Conservation (phyloP, 306 rosid genomes). For the Rosa chinensis region DNA sequence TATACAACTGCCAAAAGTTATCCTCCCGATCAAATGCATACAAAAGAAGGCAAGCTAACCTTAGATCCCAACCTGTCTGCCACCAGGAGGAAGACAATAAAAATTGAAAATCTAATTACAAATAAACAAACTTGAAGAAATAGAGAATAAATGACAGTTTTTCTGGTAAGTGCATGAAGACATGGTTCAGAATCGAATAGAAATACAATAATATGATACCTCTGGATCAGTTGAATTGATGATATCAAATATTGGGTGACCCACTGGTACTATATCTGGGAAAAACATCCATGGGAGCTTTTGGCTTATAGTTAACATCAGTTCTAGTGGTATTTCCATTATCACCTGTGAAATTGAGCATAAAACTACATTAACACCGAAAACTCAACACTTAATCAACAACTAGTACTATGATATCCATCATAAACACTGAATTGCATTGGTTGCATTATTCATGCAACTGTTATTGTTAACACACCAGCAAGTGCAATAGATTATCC, state of each 20-base stretch:
- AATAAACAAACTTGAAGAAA: neutral
- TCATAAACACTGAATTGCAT: neutral
- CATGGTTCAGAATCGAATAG: neutral
- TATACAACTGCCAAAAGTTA: conserved; percentile 92
- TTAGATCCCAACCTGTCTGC: conserved; percentile 97
- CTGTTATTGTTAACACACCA: conserved; percentile 2
- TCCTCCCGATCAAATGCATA: conserved; percentile 71
- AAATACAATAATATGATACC: conserved; percentile 38
- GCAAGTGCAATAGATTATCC: conserved; percentile 11
- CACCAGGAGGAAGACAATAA: conserved; percentile 43
- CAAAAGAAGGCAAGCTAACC: conserved; percentile 92
- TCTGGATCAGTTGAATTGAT: conserved; percentile 90
- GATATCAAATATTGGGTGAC: conserved; percentile 95
- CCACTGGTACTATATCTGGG: conserved; percentile 86
- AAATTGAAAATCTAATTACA: neutral
- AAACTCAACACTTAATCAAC: conserved; percentile 4
- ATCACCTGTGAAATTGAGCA: conserved; percentile 57
- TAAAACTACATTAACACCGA: conserved; percentile 14
- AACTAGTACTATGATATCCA: neutral
- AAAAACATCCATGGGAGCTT: conserved; percentile 98
- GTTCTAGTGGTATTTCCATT: conserved; percentile 93
- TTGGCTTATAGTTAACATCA: conserved; percentile 86
- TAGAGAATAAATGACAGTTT: neutral
- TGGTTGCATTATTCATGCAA: neutral
- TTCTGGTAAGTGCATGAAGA: neutral